These are phyloP conservation scores for Magnaporthales sp. DNA, from an alignment of 2,329 filamentous ascomycete species.

Conservation along the genomic window DNA sequence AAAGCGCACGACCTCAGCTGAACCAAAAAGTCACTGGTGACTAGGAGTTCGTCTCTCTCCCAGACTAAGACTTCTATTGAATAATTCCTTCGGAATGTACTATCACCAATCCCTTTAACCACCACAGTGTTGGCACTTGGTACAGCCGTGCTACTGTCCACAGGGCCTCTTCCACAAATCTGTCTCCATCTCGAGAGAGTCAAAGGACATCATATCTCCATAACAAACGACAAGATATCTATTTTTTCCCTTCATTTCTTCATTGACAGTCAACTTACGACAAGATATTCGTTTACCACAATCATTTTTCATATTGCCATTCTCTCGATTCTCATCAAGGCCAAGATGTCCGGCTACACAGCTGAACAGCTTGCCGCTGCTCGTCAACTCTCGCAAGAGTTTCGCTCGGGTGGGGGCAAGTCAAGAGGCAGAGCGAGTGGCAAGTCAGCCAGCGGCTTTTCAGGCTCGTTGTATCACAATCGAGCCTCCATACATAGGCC, in stretches of 20 bases:
- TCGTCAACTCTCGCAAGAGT: not conserved
- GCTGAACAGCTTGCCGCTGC: not conserved
- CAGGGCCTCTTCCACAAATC: not conserved
- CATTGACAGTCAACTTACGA: not conserved
- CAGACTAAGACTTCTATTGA: not conserved
- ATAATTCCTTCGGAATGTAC: not conserved
- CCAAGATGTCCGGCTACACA: not conserved
- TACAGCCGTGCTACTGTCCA: not conserved
- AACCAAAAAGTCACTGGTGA: not conserved
- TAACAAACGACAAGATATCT: not conserved
- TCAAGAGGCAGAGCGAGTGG: not conserved
- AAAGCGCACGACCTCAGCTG: too few relatives aligned
- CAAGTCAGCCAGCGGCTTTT: not conserved
- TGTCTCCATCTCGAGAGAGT: not conserved
- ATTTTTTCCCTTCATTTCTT: too few relatives aligned
- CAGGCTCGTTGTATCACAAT: not conserved
- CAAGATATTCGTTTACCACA: not conserved
- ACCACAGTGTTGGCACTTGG: not conserved
- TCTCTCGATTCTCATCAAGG: not conserved
- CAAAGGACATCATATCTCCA: not conserved
- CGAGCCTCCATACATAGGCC: not conserved
- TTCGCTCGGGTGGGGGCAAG: not conserved
- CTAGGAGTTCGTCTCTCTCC: not conserved
- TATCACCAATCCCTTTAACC: too few relatives aligned
- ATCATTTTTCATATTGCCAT: not conserved